phyloP scores from a whole-genome alignment of 768 basidiomycete genomes.

The Amanita phalloides region DNA sequence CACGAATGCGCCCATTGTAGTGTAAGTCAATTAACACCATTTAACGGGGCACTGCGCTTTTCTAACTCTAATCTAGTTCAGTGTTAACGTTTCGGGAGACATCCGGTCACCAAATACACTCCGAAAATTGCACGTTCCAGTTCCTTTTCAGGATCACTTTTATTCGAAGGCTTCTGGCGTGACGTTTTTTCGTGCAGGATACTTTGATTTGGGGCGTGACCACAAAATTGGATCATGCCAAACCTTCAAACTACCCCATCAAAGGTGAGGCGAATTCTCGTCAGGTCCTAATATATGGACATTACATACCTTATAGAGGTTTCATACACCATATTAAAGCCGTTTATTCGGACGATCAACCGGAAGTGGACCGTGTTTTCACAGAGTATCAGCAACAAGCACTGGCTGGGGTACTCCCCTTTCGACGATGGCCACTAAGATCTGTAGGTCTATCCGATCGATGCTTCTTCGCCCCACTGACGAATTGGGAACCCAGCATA shows the following conservation, averaged over 20 bases:
- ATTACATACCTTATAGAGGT: slow-evolving; percentile 31
- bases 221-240: slow-evolving; percentile 20
- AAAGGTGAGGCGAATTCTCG: slow-evolving; percentile 22
- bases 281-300: neutral
- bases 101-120: slow-evolving; percentile 26
- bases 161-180: slow-evolving; percentile 22
- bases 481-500: slow-evolving; percentile 38
- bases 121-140: slow-evolving; percentile 19
- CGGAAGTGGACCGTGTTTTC: slow-evolving; percentile 52
- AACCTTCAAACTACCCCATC: slow-evolving; percentile 39
- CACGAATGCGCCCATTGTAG: slow-evolving; percentile 61
- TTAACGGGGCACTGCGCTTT: neutral
- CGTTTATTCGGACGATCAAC: slow-evolving; percentile 21
- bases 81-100: slow-evolving; percentile 12
- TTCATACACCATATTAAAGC: slow-evolving; percentile 47
- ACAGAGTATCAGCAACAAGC: slow-evolving; percentile 59
- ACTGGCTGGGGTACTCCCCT: slow-evolving; percentile 37
- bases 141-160: slow-evolving; percentile 20
- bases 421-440: slow-evolving; percentile 66
- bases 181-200: slow-evolving; percentile 7
- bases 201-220: slow-evolving; percentile 10
- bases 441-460: slow-evolving; percentile 30
- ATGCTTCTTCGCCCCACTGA: neutral
- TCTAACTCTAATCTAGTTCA: neutral
- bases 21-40: slow-evolving; percentile 22